Percentiles rank a stretch among this genome's conserved stretches.
Conservation (phyloP, 2,329 filamentous ascomycete genomes). For the Achaetomium macrosporum region DNA sequence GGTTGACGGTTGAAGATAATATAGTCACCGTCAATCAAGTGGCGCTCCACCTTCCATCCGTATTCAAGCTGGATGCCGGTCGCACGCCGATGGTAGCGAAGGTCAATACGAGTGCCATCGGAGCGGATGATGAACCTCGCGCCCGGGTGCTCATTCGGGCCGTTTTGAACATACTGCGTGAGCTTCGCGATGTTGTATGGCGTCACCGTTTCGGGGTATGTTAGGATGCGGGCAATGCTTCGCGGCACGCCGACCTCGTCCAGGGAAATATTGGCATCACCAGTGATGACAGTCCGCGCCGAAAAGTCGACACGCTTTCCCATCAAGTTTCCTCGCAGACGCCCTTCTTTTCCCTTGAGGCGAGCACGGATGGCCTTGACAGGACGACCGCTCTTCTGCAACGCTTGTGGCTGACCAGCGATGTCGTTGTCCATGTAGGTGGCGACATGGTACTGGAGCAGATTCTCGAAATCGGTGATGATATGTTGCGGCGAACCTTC, state of each 20-base stretch:
- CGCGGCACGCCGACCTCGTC: slow-evolving; percentile 96
- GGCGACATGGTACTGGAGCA: slow-evolving; percentile 95
- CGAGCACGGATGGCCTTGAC: slow-evolving; percentile 95
- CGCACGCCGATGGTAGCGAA: slow-evolving; percentile 86
- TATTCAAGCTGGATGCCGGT: slow-evolving; percentile 84
- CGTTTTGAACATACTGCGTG: slow-evolving; percentile 83
- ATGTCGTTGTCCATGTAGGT: slow-evolving; percentile 99
- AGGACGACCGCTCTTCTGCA: slow-evolving; percentile 94
- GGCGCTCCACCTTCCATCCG: slow-evolving; percentile 97
- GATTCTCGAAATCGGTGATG: slow-evolving; percentile 78
- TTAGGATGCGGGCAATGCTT: slow-evolving; percentile 86
- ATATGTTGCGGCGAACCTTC: slow-evolving; percentile 92
- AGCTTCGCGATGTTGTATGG: slow-evolving; percentile 96
- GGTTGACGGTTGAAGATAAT: slow-evolving; percentile 99
- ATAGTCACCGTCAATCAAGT: slow-evolving; percentile 91
- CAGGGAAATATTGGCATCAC: slow-evolving; percentile 91
- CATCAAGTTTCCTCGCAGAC: slow-evolving; percentile 97
- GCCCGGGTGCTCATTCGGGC: slow-evolving; percentile 89
- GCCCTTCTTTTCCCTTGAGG: slow-evolving; percentile 98
- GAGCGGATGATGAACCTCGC: slow-evolving; percentile 94
- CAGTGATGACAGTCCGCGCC: slow-evolving; percentile 98
- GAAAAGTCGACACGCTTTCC: slow-evolving; percentile 99
- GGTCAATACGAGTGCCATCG: slow-evolving; percentile 88
- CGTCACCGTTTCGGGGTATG: slow-evolving; percentile 95
- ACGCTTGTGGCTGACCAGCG: slow-evolving; percentile 84